Percentiles rank a stretch among this genome's conserved stretches.
These are phyloP conservation scores for Xylona heveae DNA, from an alignment of 495 filamentous ascomycete genomes.

Conservation along the genomic window DNA sequence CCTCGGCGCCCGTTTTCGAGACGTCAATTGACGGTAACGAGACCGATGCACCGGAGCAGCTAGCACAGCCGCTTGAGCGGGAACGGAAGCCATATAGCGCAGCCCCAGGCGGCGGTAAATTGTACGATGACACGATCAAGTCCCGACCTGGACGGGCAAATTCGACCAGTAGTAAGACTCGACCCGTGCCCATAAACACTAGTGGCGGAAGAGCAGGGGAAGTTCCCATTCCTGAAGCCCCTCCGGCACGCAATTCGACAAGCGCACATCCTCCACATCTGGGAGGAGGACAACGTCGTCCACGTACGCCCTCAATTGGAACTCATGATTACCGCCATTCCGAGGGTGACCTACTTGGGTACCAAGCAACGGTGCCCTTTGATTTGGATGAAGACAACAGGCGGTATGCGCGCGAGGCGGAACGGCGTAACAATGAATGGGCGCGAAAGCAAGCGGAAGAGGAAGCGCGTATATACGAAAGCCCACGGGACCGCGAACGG, in stretches of 20 bases:
- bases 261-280: too few relatives aligned
- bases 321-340: slow-evolving; percentile 1
- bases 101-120: slow-evolving; percentile 32
- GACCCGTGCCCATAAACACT: slow-evolving; percentile 2
- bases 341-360: not conserved
- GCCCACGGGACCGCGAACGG: slow-evolving; percentile 7
- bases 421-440: slow-evolving; percentile 6
- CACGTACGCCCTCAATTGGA: too few relatives aligned
- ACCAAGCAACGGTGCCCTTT: slow-evolving; percentile 2
- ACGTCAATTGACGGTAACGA: too few relatives aligned
- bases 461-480: slow-evolving; percentile 9
- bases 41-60: too few relatives aligned
- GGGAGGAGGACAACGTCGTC: too few relatives aligned
- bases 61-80: slow-evolving; percentile 34
- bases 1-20: too few relatives aligned
- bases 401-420: slow-evolving; percentile 8
- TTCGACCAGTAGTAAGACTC: slow-evolving; percentile 3
- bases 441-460: slow-evolving; percentile 9
- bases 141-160: slow-evolving; percentile 5
- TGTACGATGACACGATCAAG: slow-evolving; percentile 16
- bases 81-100: slow-evolving; percentile 39
- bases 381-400: slow-evolving; percentile 10
- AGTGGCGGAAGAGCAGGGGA: slow-evolving; percentile 5
- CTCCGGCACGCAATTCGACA: too few relatives aligned
- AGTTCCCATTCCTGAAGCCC: too few relatives aligned